These are phyloP conservation scores for Aegilops bicornis DNA, from an alignment of 176 grass and related monocot genomes.

Conservation along the genomic window DNA sequence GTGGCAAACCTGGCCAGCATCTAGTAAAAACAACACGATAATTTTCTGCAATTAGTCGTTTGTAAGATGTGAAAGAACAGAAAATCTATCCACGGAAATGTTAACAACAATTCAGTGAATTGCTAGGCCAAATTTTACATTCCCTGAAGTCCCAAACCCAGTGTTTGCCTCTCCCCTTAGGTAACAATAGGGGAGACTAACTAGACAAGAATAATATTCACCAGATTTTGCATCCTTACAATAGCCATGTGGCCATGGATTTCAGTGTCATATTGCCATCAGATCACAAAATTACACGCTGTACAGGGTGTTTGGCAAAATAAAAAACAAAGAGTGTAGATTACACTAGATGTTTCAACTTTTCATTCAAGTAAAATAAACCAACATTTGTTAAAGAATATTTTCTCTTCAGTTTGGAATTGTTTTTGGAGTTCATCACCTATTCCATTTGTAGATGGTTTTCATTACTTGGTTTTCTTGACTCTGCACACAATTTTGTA, in stretches of 20 bases:
- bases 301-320: not conserved
- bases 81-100: not conserved
- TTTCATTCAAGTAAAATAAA: conserved; percentile 24
- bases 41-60: conserved; percentile 9
- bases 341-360: conserved; percentile 1
- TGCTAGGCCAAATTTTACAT: conserved; percentile 1
- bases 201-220: conserved; percentile 11
- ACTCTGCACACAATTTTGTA: not conserved
- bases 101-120: not conserved
- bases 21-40: conserved; percentile 39
- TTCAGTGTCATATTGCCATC: not conserved
- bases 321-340: not conserved
- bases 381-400: not conserved
- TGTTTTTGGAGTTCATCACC: not conserved
- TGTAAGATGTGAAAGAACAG: conserved; percentile 29
- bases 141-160: not conserved
- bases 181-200: not conserved
- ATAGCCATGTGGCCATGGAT: not conserved
- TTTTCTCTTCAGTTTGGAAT: too few species aligned
- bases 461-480: not conserved
- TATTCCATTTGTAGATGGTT: not conserved
- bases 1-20: conserved; percentile 98
- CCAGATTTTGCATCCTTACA: not conserved
- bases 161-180: not conserved
- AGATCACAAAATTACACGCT: too few species aligned